These are phyloP conservation scores for Teunomyces panamensis DNA, from an alignment of 805 yeast genomes.

Conservation along the genomic window DNA sequence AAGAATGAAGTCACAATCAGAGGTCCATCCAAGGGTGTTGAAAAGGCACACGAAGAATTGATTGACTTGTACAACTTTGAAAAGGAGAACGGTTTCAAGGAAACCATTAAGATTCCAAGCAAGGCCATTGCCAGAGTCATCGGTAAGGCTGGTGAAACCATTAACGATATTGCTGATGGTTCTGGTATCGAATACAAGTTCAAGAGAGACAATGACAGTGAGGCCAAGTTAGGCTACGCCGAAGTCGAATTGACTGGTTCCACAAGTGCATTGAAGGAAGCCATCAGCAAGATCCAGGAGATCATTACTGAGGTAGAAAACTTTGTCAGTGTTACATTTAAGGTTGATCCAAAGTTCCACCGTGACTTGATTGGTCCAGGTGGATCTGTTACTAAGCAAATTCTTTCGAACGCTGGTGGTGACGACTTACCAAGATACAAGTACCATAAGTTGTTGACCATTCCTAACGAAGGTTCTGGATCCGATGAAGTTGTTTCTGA, in stretches of 20 bases:
- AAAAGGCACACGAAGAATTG: constrained; percentile 79
- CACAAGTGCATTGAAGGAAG: constrained; percentile 68
- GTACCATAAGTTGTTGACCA: constrained; percentile 55
- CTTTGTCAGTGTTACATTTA: constrained; percentile 52
- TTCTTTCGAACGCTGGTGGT: constrained; percentile 74
- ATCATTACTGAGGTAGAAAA: constrained; percentile 68
- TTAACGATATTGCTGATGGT: constrained; percentile 74
- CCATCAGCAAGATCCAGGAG: constrained; percentile 57
- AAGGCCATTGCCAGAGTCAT: constrained; percentile 80
- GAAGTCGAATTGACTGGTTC: constrained; percentile 77
- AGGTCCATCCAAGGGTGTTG: constrained; percentile 90
- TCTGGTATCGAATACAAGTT: constrained; percentile 57
- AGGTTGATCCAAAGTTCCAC: constrained; percentile 72
- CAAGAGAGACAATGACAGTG: constrained; percentile 41
- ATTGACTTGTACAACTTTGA: constrained; percentile 82
- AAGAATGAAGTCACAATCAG: constrained; percentile 66
- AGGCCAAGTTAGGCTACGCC: constrained; percentile 48
- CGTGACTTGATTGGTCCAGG: constrained; percentile 74
- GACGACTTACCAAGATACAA: constrained; percentile 43
- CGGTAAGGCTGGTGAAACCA: constrained; percentile 83
- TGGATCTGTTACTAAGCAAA: constrained; percentile 70
- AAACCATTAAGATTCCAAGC: constrained; percentile 63
- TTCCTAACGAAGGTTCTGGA: constrained; percentile 67
- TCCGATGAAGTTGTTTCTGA: constrained; percentile 57
- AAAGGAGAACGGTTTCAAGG: constrained; percentile 74